Evolutionary conservation across 75 land plant species (phyloP).

Genomic region (Larix kaempferi): DNA sequence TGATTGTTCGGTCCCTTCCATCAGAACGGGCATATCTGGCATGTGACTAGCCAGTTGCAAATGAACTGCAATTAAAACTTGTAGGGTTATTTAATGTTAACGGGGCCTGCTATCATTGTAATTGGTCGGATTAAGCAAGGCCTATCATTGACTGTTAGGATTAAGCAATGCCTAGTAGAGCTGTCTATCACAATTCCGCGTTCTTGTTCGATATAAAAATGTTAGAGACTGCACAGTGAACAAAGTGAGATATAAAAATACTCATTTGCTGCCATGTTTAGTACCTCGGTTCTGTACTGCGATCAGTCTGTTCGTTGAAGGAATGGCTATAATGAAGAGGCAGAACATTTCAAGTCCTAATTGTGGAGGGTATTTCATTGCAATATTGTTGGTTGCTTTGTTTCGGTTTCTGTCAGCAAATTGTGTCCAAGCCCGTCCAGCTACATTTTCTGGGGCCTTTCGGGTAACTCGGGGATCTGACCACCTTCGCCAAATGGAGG

Average conservation of each 20-base stretch:
- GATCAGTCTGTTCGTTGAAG: background rate
- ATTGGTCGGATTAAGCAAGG: background rate
- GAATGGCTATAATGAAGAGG: background rate
- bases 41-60: too few species aligned
- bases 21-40: too few species aligned
- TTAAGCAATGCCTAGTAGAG: background rate
- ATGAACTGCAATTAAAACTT: too few species aligned
- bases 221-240: background rate
- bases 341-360: background rate
- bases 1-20: too few species aligned
- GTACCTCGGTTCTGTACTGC: background rate
- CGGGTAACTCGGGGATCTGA: constrained; percentile 43
- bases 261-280: background rate
- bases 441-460: constrained; percentile 50
- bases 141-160: too few species aligned
- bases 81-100: too few species aligned
- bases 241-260: background rate
- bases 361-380: too few species aligned
- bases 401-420: background rate
- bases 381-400: background rate
- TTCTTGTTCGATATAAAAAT: background rate
- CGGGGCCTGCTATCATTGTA: background rate
- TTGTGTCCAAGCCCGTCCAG: constrained; percentile 29
- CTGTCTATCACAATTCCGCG: background rate
- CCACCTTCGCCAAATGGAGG: constrained; percentile 34